Evolutionary conservation across 2,329 filamentous ascomycete genomes (phyloP).

Genomic region (Septoria petroselini): DNA sequence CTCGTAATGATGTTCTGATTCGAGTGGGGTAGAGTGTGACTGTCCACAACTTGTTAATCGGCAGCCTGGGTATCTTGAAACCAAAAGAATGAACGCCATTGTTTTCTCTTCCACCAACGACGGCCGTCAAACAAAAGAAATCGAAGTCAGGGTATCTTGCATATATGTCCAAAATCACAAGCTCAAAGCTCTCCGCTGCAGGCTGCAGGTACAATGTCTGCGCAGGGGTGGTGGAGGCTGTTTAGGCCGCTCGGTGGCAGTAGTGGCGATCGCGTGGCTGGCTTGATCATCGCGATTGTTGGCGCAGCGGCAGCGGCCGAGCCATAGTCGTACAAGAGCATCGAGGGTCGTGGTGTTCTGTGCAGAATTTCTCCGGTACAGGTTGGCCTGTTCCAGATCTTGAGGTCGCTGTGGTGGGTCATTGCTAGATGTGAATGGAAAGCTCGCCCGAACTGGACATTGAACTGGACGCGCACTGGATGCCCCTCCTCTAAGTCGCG

Average conservation of each 20-base stretch:
- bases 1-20: background rate
- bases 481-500: conserved; percentile 8
- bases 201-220: conserved; percentile 5
- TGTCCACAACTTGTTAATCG: conserved; percentile 3
- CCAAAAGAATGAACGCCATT: background rate
- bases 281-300: too few species aligned
- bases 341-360: too few species aligned
- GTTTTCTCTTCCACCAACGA: background rate
- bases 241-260: too few species aligned
- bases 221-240: background rate
- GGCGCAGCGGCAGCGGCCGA: too few species aligned
- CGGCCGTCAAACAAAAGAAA: conserved; percentile 7
- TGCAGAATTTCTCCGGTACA: too few species aligned
- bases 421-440: background rate
- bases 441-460: background rate
- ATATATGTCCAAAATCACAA: conserved; percentile 7
- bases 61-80: conserved; percentile 10
- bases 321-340: too few species aligned
- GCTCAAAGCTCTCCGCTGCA: conserved; percentile 8
- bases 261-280: too few species aligned
- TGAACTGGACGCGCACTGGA: background rate
- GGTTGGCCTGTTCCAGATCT: too few species aligned
- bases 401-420: too few species aligned
- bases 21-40: conserved; percentile 5
- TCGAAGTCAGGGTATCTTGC: conserved; percentile 10